Percentiles rank a stretch among this genome's conserved stretches.
phyloP scores from a whole-genome alignment of 805 yeast genomes.

The Kuraishia piskuri region DNA sequence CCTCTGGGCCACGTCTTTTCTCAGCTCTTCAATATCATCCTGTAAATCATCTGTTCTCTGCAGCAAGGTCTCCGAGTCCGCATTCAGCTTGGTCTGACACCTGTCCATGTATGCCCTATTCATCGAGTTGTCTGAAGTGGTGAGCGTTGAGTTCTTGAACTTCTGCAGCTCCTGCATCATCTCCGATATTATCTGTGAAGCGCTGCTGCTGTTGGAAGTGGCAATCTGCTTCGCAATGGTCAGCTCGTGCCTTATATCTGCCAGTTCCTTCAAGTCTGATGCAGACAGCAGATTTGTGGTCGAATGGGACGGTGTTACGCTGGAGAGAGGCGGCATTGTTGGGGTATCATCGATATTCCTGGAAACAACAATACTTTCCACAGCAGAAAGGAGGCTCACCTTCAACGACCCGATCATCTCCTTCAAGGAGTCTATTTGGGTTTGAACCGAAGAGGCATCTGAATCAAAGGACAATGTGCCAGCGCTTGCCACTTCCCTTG shows the following conservation, averaged over 20 bases:
- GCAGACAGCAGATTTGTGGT: not conserved
- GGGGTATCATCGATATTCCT: not conserved
- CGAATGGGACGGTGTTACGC: not conserved
- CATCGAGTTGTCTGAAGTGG: constrained; percentile 18
- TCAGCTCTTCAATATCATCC: constrained; percentile 79
- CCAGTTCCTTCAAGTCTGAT: constrained; percentile 20
- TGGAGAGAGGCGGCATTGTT: not conserved
- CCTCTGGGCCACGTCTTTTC: constrained; percentile 87
- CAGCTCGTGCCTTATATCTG: constrained; percentile 49
- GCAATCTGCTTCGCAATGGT: constrained; percentile 52
- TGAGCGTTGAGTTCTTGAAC: constrained; percentile 42
- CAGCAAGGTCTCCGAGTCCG: constrained; percentile 65
- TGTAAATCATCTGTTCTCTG: constrained; percentile 85
- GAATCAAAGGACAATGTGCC: not conserved
- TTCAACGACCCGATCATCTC: not conserved
- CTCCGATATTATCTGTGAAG: constrained; percentile 33
- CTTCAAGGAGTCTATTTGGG: not conserved
- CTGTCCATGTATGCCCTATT: constrained; percentile 60
- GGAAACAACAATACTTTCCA: not conserved
- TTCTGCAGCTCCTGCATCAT: constrained; percentile 37
- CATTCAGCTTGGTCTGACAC: constrained; percentile 65
- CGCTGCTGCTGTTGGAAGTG: constrained; percentile 28
- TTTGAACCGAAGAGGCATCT: not conserved
- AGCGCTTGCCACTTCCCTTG: not conserved
- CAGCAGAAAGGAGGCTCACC: constrained; percentile 7